phyloP scores from a whole-genome alignment of 208 protist species.

The Sergeia podlipaevii region DNA sequence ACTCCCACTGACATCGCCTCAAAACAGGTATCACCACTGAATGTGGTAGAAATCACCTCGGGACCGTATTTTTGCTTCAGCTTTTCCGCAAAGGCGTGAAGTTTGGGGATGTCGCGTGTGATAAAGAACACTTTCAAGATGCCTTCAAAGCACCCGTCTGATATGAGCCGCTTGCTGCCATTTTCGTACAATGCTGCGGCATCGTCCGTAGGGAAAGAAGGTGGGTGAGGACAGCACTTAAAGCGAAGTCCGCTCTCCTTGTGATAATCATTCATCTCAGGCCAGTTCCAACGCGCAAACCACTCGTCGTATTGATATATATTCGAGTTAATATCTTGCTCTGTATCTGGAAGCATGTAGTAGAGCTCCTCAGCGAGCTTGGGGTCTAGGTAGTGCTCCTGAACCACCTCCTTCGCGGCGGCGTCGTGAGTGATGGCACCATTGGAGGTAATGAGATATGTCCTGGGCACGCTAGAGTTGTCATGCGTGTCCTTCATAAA shows the following conservation, averaged over 20 bases:
- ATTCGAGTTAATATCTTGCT: conserved; percentile 46
- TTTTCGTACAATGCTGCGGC: too few species aligned
- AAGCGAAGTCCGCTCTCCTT: conserved; percentile 33
- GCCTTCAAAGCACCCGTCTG: conserved; percentile 22
- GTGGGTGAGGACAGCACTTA: conserved; percentile 8
- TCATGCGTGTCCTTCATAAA: conserved; percentile 26
- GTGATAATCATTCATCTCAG: conserved; percentile 29
- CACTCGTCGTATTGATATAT: conserved; percentile 55
- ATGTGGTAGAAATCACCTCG: conserved; percentile 9
- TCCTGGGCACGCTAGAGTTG: conserved; percentile 15
- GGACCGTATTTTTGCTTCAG: conserved; percentile 9
- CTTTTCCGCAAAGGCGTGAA: conserved; percentile 14
- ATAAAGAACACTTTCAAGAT: conserved; percentile 46
- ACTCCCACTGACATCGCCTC: conserved; percentile 35
- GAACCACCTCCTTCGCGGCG: conserved; percentile 20
- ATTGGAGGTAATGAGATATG: conserved; percentile 57
- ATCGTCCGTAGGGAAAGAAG: neutral
- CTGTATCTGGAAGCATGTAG: conserved; percentile 11
- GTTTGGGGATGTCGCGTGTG: conserved; percentile 10
- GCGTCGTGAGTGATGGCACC: conserved; percentile 51
- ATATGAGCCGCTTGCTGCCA: conserved; percentile 11
- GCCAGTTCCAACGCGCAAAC: conserved; percentile 43
- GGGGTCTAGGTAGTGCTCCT: conserved; percentile 18
- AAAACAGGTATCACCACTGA: conserved; percentile 8
- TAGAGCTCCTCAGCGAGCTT: conserved; percentile 30